Evolutionary conservation across 306 rosid species (phyloP).

Genomic region (Alnus glutinosa): DNA sequence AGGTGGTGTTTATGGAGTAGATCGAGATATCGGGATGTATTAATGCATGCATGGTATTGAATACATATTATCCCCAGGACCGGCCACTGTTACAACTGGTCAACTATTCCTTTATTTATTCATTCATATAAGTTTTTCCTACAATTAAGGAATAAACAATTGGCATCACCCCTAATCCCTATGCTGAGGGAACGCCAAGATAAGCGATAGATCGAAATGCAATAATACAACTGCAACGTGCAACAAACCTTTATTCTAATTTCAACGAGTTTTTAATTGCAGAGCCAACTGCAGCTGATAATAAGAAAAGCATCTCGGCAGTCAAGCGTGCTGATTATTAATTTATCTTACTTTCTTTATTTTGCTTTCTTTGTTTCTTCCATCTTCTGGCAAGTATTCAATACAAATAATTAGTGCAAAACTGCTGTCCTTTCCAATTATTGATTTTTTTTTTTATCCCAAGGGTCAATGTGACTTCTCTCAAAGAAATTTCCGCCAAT

Average conservation of each 20-base stretch:
- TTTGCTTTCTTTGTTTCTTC: not conserved
- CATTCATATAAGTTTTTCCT: too few species aligned
- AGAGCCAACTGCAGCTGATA: too few species aligned
- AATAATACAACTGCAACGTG: not conserved
- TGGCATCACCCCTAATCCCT: not conserved
- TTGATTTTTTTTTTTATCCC: too few species aligned
- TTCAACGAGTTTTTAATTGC: not conserved
- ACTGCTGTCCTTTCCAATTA: too few species aligned
- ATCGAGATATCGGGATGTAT: too few species aligned
- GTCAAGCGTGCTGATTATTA: constrained; percentile 16
- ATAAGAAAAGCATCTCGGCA: constrained; percentile 20
- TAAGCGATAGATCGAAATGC: not conserved
- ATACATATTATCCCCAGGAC: too few species aligned
- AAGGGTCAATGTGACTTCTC: not conserved
- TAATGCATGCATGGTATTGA: too few species aligned
- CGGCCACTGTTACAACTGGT: too few species aligned
- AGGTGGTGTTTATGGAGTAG: too few species aligned
- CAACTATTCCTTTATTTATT: too few species aligned
- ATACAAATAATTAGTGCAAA: not conserved
- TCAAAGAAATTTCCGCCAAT: constrained; percentile 11
- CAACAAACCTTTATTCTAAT: too few species aligned
- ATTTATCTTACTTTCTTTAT: not conserved
- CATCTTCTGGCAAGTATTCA: not conserved
- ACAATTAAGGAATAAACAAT: not conserved
- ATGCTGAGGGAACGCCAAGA: not conserved